phyloP scores from a whole-genome alignment of 192 early-diverging fungal species.

The Entophlyctis luteolus region DNA sequence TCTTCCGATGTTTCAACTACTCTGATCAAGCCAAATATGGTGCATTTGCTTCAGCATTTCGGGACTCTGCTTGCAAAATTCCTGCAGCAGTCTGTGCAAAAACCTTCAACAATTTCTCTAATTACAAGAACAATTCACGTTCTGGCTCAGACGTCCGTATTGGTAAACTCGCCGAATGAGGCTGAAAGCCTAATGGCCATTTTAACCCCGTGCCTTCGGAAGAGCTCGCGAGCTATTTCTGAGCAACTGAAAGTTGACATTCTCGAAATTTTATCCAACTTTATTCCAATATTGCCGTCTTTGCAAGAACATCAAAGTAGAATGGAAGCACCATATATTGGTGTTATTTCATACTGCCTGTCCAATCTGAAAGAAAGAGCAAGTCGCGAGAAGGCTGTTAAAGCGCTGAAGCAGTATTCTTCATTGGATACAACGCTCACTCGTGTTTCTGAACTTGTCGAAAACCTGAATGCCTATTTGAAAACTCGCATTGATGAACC shows the following conservation, averaged over 20 bases:
- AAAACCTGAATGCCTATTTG: conserved; percentile 79
- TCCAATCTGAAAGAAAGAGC: conserved; percentile 57
- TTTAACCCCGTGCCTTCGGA: conserved; percentile 77
- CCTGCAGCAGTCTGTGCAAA: conserved; percentile 22
- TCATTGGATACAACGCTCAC: conserved; percentile 51
- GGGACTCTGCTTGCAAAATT: conserved; percentile 41
- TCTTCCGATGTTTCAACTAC: conserved; percentile 36
- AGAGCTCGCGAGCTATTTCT: conserved; percentile 62
- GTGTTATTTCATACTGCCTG: conserved; percentile 67
- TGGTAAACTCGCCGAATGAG: conserved; percentile 62
- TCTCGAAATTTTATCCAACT: conserved; percentile 71
- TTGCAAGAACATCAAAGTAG: conserved; percentile 18
- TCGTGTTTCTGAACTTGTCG: conserved; percentile 54
- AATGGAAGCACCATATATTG: conserved; percentile 55
- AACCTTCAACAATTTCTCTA: conserved; percentile 28
- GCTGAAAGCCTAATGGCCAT: conserved; percentile 72
- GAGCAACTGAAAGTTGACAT: conserved; percentile 83
- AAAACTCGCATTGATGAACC: conserved; percentile 72
- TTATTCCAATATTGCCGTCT: conserved; percentile 70
- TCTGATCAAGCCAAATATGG: conserved; percentile 54
- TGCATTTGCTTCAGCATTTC: conserved; percentile 57
- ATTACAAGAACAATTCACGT: conserved; percentile 70
- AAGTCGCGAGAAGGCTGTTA: conserved; percentile 60
- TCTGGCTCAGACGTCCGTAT: conserved; percentile 70
- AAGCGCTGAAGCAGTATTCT: conserved; percentile 64